Evolutionary conservation across 208 protist genomes (phyloP), one percentile per base, ranked within the genome.

Genomic region (Wallacemonas sp.): DNA sequence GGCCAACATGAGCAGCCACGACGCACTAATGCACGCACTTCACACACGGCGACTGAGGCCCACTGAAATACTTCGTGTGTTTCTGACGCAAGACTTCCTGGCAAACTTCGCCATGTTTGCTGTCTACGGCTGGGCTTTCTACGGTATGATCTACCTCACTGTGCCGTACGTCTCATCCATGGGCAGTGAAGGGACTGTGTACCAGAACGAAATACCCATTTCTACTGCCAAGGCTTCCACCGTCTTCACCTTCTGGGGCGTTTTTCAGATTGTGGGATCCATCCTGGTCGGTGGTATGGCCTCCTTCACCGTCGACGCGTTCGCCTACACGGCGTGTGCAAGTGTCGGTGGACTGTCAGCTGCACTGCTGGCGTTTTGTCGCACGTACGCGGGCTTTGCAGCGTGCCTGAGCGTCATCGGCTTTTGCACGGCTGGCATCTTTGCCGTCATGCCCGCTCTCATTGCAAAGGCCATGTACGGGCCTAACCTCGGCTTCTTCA

Each of bases 341-440:
- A 64, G 58, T n/a, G 44, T 91, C 2, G 81, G 84, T 34, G 79
- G 75, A 1, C 44, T 88, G 27, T 53, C 69, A 1, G 68, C 67
- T 15, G 75, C 67, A 14, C 61, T 88, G 49, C 76, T 89, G 19
- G 60, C 70, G 21, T 79, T 94, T 54, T 90, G 84, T 54, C 82
- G 84, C 60, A 74, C 65, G 58, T 94, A 91, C 72, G 74, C 78
- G 17, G 72, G 73, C 53, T 91, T 94, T 49, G 84, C 80, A 1
- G 67, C 73, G 39, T 78, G 77, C 56, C 58, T 79, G 22, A 79
- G 66, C 34, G 62, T 91, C 19, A 68, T 94, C 24, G 88, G 88
- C 26, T 91, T 94, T 70, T 91, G 88, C 75, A 90, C 82, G 24
- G 88, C 88, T 0, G 88, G 88, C 33, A 82, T 94, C 22, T 94